phyloP scores from a whole-genome alignment of 2,329 filamentous ascomycete genomes.

The Aspergillus neoniger region DNA sequence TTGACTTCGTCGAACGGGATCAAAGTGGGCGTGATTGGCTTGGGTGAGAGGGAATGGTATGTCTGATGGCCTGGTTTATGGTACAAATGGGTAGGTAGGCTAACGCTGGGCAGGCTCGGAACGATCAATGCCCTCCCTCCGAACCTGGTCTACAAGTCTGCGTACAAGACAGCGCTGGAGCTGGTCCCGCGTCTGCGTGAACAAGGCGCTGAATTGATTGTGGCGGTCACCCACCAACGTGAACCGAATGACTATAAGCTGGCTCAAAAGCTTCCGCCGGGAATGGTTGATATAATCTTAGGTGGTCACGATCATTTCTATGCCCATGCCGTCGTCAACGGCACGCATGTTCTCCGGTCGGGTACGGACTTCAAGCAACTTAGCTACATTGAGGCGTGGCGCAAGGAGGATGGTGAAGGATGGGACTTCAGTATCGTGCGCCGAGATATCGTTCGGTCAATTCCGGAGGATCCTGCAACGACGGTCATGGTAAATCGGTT shows the following conservation, averaged over 20 bases:
- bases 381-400: conserved; percentile 79
- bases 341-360: conserved; percentile 80
- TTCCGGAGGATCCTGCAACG: conserved; percentile 65
- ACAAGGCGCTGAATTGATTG: conserved; percentile 77
- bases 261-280: conserved; percentile 68
- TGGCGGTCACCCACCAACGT: conserved; percentile 81
- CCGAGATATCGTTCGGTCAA: conserved; percentile 69
- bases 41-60: conserved; percentile 81
- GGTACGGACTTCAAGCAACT: conserved; percentile 92
- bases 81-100: background rate
- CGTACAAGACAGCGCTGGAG: conserved; percentile 72
- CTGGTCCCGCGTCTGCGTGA: conserved; percentile 71
- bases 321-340: conserved; percentile 72
- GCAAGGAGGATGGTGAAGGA: conserved; percentile 52
- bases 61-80: conserved; percentile 5
- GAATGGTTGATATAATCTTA: conserved; percentile 79
- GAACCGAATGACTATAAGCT: conserved; percentile 90
- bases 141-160: conserved; percentile 77
- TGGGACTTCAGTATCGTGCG: conserved; percentile 81
- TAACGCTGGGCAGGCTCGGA: conserved; percentile 57
- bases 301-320: conserved; percentile 93
- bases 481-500: conserved; percentile 66
- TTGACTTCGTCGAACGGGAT: conserved; percentile 79
- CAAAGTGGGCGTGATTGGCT: conserved; percentile 80
- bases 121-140: conserved; percentile 87